Evolutionary conservation across 306 rosid genomes (phyloP), one percentile per base, ranked within the genome.

Genomic region (Calophaca sinica): DNA sequence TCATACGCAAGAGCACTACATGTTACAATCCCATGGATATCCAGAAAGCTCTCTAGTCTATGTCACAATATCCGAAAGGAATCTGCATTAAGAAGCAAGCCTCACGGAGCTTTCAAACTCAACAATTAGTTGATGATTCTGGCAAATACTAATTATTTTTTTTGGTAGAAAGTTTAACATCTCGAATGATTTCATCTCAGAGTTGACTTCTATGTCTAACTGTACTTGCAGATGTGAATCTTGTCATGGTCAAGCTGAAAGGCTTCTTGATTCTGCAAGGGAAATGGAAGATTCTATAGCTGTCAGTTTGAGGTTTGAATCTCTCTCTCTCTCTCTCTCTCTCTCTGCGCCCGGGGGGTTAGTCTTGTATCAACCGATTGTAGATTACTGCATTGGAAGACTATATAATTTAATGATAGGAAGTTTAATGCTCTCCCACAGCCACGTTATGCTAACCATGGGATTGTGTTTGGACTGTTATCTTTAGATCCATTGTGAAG

Each of bases 281-380:
- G 99, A 96, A 90, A 92, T 92, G 99, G 99, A 96, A 83, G 99
- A 96, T 88, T 96, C 99, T 62, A 96, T 96, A 79, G 90, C 89
- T 77, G 99, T 96, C 78, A 92, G 76, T 79, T 87, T 96, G 87
- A 96, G 99, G 99, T 96, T 73, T 85, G 82, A 76, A 81, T 75
- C 20, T 74, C 72, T 20, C n/a, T n/a, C n/a, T n/a, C n/a, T n/a
- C n/a, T n/a, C n/a, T 74, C 46, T 42, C 7, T 46, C 62, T 53
- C 62, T 53, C 62, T 69, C 20, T 38, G 35, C 9, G 12, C 2
- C 15, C 38, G 32, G 26, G 8, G 57, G 38, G 32, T 32, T 13
- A 59, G 55, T 54, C 41, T 33, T 52, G 50, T 66, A 46, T 70
- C 76, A 66, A 51, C 63, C 28, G 32, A 39, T 49, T 49, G 53